Evolutionary conservation across 805 yeast genomes (phyloP), one percentile per base, ranked within the genome.

Genomic region (Candida nitratophila): DNA sequence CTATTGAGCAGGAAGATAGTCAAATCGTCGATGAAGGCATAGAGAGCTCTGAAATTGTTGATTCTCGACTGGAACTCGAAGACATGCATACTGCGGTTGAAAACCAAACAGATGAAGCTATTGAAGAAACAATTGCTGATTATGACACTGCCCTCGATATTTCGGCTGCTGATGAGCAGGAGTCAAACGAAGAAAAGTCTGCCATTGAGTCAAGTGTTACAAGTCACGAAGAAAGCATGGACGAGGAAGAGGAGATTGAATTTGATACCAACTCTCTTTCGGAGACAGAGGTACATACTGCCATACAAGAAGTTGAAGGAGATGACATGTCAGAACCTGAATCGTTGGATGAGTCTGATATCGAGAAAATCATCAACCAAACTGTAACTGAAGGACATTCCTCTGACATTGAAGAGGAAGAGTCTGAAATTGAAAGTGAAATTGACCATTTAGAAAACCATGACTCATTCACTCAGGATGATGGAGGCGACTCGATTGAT

Each of bases 341-440:
- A 11, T 29, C 32, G 14, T 24, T 29, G 3, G 49, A 50, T 19
- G 41, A 39, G 4, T 20, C 33, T 21, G 36, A 29, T 16, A 9
- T 20, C 20, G 41, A 32, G 51, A 10, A 51, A 35, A n/a, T 19
- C 35, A 9, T 29, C 14, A n/a, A n/a, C 8, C 5, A 29, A 7
- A 24, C 27, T 7, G 6, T 24, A 6, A 24, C 27, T 7, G 21
- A 24, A 10, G 27, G 27, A 7, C 10, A 24, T 24, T 10, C 27
- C 10, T 24, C 27, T 24, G 27, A 10, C 10, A 10, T 6, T 24
- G 27, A 24, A 7, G 10, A 7, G 27, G 27, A 24, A 7, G 10
- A 7, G 27, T 7, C 10, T 24, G 27, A 24, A 24, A 24, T 10
- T 10, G 37, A 34, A 19, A 26, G 6, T 38, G 41, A n/a, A 30